Base-by-base conservation (phyloP, 1,139 yeast genomes). In the Dujonia santamariae region DNA sequence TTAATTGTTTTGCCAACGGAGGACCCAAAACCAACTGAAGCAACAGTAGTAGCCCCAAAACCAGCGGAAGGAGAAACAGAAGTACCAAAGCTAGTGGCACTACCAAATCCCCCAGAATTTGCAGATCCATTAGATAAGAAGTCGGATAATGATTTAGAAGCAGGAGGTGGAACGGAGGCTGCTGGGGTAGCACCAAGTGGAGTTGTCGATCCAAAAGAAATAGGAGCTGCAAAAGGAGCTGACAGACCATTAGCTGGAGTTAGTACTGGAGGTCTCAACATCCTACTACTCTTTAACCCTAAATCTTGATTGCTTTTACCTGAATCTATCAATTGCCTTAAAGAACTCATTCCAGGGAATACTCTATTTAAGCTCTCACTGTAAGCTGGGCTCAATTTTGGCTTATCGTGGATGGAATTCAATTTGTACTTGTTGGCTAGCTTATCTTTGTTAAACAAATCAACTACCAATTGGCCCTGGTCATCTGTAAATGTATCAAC, bases 311-410 rank as follows among this genome's bases (percentile, higher is more conserved):
- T 67, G 3, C 67, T 48, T 21, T 42, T 42, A 1, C 78, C 78
- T 34, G 59, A 52, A 38, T 72, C 66, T 7, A 76, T 59, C 34
- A 64, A 58, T 13, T 46, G 44, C 14, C 53, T 53, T 29, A 68
- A 50, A 7, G 49, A 41, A n/a, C n/a, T 25, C 47, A 76, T 78
- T 2, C 43, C 41, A 41, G 82, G 78, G 15, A 85, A 63, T 35
- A 69, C 70, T 2, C 48, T 41, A n/a, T n/a, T n/a, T n/a, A n/a
- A n/a, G n/a, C n/a, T n/a, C n/a, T n/a, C n/a, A 1, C 88, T 74
- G 50, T 67, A 81, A 0, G 83, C 70, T 41, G 80, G 90, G 14
- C 75, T 61, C 48, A 52, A 71, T 50, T 64, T 78, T 51, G 61
- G 75, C 53, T 76, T 76, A 14, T 63, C 75, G 22, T 50, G 42